Base-by-base conservation (phyloP, 1,284 basidiomycete species). In the Apiotrichum brassicae region DNA sequence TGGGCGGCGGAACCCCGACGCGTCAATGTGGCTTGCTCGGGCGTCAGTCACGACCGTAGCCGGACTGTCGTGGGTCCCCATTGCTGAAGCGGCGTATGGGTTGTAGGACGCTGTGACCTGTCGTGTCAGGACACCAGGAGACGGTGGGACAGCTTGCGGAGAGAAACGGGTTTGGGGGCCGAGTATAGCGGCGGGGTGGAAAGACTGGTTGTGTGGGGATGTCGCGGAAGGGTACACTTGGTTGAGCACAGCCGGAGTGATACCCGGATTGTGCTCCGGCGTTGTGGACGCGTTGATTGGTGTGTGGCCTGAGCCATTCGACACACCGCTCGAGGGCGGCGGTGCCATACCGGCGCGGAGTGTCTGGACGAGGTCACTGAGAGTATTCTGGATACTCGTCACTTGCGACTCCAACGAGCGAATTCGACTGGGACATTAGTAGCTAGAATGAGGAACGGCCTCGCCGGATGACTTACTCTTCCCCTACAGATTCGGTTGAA, bases 351-450 rank as follows among this genome's bases (percentile, higher is more conserved):
- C 60, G 0, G 63, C 57, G 9, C 63, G 63, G 4, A 74, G 60
- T 5, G 70, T 70, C 16, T 81, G 76, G 37, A 86, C 82, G 51
- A 94, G 80, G 61, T 93, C 90, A 45, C 81, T 75, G 16, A 94
- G 77, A 0, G 83, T 85, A 57, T 77, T 83, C 60, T 88, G 85
- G 39, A 92, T 92, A n/a, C 81, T 77, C 24, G 84, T 79, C 44
- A 93, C 89, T 70, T 88, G 86, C 22, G 78, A 62, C 69, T 94
- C 90, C 44, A 94, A 80, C 62, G 82, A 87, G 57, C 87, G 82
- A 58, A 94, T 92, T 43, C 90, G 87, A 68, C 89, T 93, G 66
- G n/a, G n/a, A n/a, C n/a, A n/a, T n/a, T n/a, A n/a, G n/a, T n/a
- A n/a, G n/a, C n/a, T n/a, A n/a, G n/a, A n/a, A n/a, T n/a, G n/a